A percentile compares a stretch with the other conserved stretches of the same genome.
Evolutionary conservation across 176 grass and related monocot genomes (phyloP).

Genomic region (Triticum monococcum): DNA sequence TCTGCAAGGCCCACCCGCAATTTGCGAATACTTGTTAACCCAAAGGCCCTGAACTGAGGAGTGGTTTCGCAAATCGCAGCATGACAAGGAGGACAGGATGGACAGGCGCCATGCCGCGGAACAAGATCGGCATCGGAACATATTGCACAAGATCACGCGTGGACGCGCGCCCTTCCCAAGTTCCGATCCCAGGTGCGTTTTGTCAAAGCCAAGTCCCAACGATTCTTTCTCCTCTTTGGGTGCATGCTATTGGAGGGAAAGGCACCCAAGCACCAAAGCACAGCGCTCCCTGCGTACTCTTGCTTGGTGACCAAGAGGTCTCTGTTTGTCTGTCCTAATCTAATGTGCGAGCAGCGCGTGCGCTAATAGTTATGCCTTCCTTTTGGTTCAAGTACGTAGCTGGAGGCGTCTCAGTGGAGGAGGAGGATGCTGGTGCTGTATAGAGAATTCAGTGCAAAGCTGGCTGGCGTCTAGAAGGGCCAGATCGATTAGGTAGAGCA

Average conservation of each 20-base stretch:
- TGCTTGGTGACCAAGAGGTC: too few relatives aligned
- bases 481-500: neutral
- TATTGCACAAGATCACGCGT: neutral
- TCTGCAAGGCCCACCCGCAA: too few relatives aligned
- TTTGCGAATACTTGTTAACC: too few relatives aligned
- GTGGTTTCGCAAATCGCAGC: neutral
- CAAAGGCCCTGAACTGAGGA: neutral
- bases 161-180: neutral
- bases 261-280: too few relatives aligned
- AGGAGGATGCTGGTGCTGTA: neutral
- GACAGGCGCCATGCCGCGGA: neutral
- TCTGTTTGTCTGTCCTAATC: neutral
- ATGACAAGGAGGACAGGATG: neutral
- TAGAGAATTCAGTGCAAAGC: neutral
- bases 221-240: neutral
- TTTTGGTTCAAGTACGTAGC: neutral
- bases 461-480: constrained; percentile 21
- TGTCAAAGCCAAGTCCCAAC: constrained; percentile 1
- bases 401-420: neutral
- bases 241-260: neutral
- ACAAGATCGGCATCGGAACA: constrained; percentile 36
- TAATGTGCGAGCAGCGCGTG: neutral
- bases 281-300: neutral
- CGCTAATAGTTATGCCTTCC: constrained; percentile 8
- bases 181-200: neutral